These are phyloP conservation scores for Ceratobasidium sp. DNA, from an alignment of 1,284 basidiomycete species.

Conservation along the genomic window DNA sequence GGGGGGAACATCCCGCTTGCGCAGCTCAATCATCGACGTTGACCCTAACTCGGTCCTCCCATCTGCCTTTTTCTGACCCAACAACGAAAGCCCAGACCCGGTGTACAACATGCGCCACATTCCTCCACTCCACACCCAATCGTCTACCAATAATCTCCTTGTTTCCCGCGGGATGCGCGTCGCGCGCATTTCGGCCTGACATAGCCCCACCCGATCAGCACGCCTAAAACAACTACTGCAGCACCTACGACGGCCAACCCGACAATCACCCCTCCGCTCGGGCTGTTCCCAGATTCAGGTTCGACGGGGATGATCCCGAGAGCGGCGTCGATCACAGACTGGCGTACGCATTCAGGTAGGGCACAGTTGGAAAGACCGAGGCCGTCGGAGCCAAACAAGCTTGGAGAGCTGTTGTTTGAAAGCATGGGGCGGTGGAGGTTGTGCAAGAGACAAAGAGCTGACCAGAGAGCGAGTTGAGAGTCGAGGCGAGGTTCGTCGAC, in stretches of 20 bases:
- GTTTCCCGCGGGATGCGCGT: conserved; percentile 54
- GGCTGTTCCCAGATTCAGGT: conserved; percentile 57
- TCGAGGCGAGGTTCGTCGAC: conserved; percentile 65
- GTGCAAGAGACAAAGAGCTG: conserved; percentile 77
- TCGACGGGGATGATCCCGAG: conserved; percentile 56
- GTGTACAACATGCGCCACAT: conserved; percentile 75
- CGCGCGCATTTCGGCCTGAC: conserved; percentile 73
- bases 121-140: conserved; percentile 76
- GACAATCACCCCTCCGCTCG: conserved; percentile 86
- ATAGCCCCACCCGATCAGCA: conserved; percentile 72
- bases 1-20: conserved; percentile 48
- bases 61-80: conserved; percentile 4
- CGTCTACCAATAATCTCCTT: conserved; percentile 59
- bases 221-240: conserved; percentile 70
- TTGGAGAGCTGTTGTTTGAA: conserved; percentile 81
- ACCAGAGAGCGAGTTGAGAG: conserved; percentile 72
- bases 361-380: conserved; percentile 77
- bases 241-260: conserved; percentile 85
- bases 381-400: conserved; percentile 79
- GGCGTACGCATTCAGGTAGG: conserved; percentile 88
- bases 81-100: not conserved
- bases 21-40: conserved; percentile 26
- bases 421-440: conserved; percentile 68
- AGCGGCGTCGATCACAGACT: conserved; percentile 76
- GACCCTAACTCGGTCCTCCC: conserved; percentile 7